Base-by-base conservation (phyloP, 208 protist species). In the Crithidia acanthocephali region DNA sequence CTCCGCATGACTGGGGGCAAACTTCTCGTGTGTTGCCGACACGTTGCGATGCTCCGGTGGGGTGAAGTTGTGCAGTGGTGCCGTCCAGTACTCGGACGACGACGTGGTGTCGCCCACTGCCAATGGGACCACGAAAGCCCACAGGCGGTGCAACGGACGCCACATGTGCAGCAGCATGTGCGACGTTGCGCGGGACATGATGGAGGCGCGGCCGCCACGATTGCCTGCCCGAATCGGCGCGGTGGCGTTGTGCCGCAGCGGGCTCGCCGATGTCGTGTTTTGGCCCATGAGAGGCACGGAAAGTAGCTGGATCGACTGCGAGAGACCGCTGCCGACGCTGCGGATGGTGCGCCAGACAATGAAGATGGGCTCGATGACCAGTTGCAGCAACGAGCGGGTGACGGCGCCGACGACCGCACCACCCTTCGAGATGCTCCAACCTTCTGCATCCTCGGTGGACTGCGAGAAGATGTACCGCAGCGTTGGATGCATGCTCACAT, bases 291-390 rank as follows among this genome's bases (percentile, higher is more conserved):
- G 28, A 10, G 48, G 44, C 4, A 40, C 18, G 15, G 72, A 65
- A 8, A 71, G 28, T 1, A 63, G 30, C 0, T 61, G 28, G 0
- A 48, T 28, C 1, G 50, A 51, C 35, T 60, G 60, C 28, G 33
- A 47, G 13, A 77, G 6, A 23, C 67, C 53, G 7, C 50, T 28
- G 6, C 63, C 33, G 11, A 81, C n/a, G 0, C 52, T 45, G 42
- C 47, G 65, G n/a, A 74, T 0, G 37, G 50, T 45, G 23, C 76
- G 59, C 32, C 76, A 61, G 13, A 62, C 44, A 35, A 81, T 66
- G 48, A 74, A 64, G 11, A 72, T 27, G 15, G 71, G 62, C 51
- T 72, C 53, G 0, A 63, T 52, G 27, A 66, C 15, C 4, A 77
- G 37, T 48, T 71, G 72, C 37, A 66, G n/a, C 35, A 67, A 10